phyloP scores from a whole-genome alignment of 805 yeast genomes.

The Lachancea cidri region DNA sequence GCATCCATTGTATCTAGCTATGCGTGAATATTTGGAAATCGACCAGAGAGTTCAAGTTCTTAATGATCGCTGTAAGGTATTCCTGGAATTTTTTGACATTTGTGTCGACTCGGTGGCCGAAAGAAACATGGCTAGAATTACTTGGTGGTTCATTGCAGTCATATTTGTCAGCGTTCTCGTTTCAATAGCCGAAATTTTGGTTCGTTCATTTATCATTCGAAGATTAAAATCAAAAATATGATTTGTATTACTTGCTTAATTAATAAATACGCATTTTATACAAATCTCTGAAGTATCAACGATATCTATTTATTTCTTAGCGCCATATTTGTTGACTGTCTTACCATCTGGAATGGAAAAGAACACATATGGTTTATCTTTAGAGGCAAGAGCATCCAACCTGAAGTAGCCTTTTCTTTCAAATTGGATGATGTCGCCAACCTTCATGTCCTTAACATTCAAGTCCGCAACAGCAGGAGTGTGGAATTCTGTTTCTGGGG shows the following conservation, averaged over 20 bases:
- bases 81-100: slow-evolving; percentile 87
- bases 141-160: slow-evolving; percentile 82
- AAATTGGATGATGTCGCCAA: slow-evolving; percentile 86
- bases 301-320: slow-evolving; percentile 42
- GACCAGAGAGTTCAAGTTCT: slow-evolving; percentile 92
- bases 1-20: slow-evolving; percentile 85
- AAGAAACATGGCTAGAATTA: slow-evolving; percentile 82
- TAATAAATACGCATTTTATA: background rate
- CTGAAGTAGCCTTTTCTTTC: slow-evolving; percentile 97
- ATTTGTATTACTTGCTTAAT: slow-evolving; percentile 1
- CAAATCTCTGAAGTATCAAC: background rate
- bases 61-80: slow-evolving; percentile 90
- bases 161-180: slow-evolving; percentile 75
- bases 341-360: slow-evolving; percentile 97
- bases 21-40: slow-evolving; percentile 87
- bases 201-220: slow-evolving; percentile 48
- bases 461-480: slow-evolving; percentile 73
- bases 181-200: slow-evolving; percentile 63
- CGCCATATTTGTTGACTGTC: slow-evolving; percentile 68
- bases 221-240: slow-evolving; percentile 9
- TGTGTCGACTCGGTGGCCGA: slow-evolving; percentile 94
- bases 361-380: slow-evolving; percentile 65
- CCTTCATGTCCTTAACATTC: slow-evolving; percentile 70
- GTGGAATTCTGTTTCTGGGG: slow-evolving; percentile 82
- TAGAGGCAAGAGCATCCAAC: slow-evolving; percentile 53